Conservation (phyloP, 1,284 basidiomycete genomes). For the Ustilago lituana region DNA sequence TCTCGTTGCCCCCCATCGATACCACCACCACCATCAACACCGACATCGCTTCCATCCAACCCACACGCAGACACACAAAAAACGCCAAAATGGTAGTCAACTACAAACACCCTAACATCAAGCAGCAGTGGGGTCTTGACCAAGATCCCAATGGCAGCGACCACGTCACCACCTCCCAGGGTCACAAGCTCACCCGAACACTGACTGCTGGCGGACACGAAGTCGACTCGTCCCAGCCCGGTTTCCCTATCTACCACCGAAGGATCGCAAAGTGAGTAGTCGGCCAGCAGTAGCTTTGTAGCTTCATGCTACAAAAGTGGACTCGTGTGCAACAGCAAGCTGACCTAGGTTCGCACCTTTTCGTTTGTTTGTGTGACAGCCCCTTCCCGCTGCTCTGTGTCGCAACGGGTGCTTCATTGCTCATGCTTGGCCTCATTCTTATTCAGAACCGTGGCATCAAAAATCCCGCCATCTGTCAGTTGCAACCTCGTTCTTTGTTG, state of each 20-base stretch:
- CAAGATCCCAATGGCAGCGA: constrained; percentile 48
- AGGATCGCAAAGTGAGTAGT: constrained; percentile 47
- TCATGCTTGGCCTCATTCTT: constrained; percentile 40
- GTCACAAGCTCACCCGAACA: constrained; percentile 35
- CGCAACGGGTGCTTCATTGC: constrained; percentile 42
- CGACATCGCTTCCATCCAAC: neutral
- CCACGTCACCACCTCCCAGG: constrained; percentile 33
- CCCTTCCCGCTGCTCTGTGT: constrained; percentile 50
- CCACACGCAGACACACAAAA: too few species aligned
- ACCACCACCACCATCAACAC: constrained; percentile 4
- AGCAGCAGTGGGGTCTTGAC: constrained; percentile 44
- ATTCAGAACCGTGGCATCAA: constrained; percentile 24
- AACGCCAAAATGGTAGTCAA: too few species aligned
- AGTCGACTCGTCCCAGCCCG: constrained; percentile 41
- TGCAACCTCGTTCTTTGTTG: neutral
- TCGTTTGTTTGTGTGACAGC: constrained; percentile 6
- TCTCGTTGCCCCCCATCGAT: neutral
- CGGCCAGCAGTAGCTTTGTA: too few species aligned
- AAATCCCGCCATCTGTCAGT: constrained; percentile 39
- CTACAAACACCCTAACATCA: constrained; percentile 46
- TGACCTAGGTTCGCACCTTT: neutral
- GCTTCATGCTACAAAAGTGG: too few species aligned
- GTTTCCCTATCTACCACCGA: constrained; percentile 54
- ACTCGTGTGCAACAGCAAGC: too few species aligned
- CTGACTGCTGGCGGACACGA: constrained; percentile 42